These are phyloP conservation scores for Fusarium azukiicola DNA, from an alignment of 2,329 filamentous ascomycete genomes.

Conservation along the genomic window DNA sequence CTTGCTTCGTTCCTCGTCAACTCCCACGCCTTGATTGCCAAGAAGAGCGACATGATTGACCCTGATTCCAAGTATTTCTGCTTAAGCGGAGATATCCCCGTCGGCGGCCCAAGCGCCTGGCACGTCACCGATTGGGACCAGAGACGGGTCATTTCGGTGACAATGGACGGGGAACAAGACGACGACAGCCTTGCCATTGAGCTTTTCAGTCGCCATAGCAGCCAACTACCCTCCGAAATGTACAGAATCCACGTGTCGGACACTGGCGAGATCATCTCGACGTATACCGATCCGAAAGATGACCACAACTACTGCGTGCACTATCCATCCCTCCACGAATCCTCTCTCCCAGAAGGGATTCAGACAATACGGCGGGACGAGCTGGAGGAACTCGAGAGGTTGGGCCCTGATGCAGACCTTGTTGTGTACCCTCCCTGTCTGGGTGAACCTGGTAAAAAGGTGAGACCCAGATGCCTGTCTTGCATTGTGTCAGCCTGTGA, in stretches of 20 bases:
- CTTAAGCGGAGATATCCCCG: constrained; percentile 26
- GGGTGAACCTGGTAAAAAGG: constrained; percentile 31
- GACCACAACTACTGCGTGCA: constrained; percentile 53
- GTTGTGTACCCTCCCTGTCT: constrained; percentile 47
- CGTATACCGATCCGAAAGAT: constrained; percentile 49
- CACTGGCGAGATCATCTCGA: constrained; percentile 49
- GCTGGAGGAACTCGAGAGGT: constrained; percentile 54
- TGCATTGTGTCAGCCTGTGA: neutral
- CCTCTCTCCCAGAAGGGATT: constrained; percentile 40
- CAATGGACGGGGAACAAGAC: constrained; percentile 56
- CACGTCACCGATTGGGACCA: constrained; percentile 56
- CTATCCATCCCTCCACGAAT: constrained; percentile 52
- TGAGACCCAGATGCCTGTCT: constrained; percentile 6
- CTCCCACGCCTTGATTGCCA: too few species aligned
- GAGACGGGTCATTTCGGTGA: constrained; percentile 53
- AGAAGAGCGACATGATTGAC: neutral
- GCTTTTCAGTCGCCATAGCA: constrained; percentile 45
- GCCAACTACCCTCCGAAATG: constrained; percentile 34
- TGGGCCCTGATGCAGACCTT: constrained; percentile 54
- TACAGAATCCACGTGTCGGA: constrained; percentile 51
- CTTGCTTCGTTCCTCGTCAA: too few species aligned
- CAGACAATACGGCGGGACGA: constrained; percentile 45
- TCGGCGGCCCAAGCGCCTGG: constrained; percentile 54
- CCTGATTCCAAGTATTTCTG: neutral
- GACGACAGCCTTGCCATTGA: constrained; percentile 50